Conservation (phyloP, 495 filamentous ascomycete genomes). For the Poronia punctata region DNA sequence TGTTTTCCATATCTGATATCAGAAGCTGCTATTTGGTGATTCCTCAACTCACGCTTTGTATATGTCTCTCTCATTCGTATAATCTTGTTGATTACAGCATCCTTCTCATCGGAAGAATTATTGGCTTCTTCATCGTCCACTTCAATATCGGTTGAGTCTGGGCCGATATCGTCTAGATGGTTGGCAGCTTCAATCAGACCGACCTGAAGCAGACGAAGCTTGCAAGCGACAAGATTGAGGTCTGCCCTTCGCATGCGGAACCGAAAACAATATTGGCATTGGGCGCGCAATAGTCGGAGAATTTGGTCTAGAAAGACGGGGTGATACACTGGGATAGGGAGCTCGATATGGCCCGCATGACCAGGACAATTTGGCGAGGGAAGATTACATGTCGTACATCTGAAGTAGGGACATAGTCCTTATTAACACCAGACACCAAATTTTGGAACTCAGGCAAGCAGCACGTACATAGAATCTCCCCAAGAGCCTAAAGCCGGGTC, state of each 20-base stretch:
- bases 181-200: constrained; percentile 71
- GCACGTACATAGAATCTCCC: constrained; percentile 67
- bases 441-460: too few relatives aligned
- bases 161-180: constrained; percentile 49
- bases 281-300: constrained; percentile 70
- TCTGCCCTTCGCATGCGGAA: constrained; percentile 67
- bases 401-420: too few relatives aligned
- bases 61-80: constrained; percentile 61
- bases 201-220: constrained; percentile 76
- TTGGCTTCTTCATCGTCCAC: constrained; percentile 19
- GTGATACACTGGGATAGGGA: constrained; percentile 89
- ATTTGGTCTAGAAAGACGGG: constrained; percentile 89
- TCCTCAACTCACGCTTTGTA: constrained; percentile 58
- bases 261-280: constrained; percentile 83
- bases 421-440: too few relatives aligned
- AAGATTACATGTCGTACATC: constrained; percentile 85
- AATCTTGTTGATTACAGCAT: constrained; percentile 30
- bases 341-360: constrained; percentile 89
- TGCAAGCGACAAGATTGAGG: constrained; percentile 72
- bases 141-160: constrained; percentile 26
- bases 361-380: constrained; percentile 76
- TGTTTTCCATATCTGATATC: constrained; percentile 61
- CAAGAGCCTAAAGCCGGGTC: constrained; percentile 91
- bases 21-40: constrained; percentile 43
- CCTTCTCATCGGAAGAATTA: constrained; percentile 21